phyloP scores from a whole-genome alignment of 805 yeast genomes.

The Starmerella etchellsii region DNA sequence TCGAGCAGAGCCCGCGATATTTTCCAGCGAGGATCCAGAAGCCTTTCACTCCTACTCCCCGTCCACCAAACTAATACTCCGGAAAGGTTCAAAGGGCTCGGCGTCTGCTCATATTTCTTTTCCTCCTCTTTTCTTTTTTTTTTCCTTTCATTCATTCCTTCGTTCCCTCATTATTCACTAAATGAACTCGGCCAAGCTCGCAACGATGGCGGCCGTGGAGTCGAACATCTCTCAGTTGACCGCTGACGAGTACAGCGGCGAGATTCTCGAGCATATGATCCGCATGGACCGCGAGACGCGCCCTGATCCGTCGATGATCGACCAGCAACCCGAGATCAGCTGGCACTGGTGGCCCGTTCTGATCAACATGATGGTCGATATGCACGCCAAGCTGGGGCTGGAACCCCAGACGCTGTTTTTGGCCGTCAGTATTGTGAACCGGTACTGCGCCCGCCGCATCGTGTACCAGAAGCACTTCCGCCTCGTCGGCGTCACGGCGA shows the following conservation, averaged over 20 bases:
- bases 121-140: too few relatives aligned
- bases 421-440: slow-evolving; percentile 64
- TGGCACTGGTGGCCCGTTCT: slow-evolving; percentile 56
- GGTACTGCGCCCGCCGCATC: slow-evolving; percentile 77
- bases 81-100: too few relatives aligned
- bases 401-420: slow-evolving; percentile 57
- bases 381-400: slow-evolving; percentile 45
- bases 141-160: too few relatives aligned
- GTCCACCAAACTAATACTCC: too few relatives aligned
- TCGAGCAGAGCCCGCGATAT: too few relatives aligned
- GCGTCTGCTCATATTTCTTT: too few relatives aligned
- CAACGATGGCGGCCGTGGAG: slow-evolving; percentile 13
- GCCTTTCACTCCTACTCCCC: too few relatives aligned
- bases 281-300: slow-evolving; percentile 27
- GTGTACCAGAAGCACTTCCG: slow-evolving; percentile 76
- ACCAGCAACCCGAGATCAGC: slow-evolving; percentile 75
- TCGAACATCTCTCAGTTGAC: slow-evolving; percentile 18
- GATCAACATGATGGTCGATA: slow-evolving; percentile 61
- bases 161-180: too few relatives aligned
- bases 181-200: slow-evolving; percentile 7
- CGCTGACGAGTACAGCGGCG: slow-evolving; percentile 28
- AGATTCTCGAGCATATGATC: slow-evolving; percentile 27
- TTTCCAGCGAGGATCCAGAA: too few relatives aligned
- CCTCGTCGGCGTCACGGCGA: slow-evolving; percentile 77
- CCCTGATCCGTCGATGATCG: slow-evolving; percentile 52